These are phyloP conservation scores for Microdochium bolleyi DNA, from an alignment of 2,329 filamentous ascomycete species.

Conservation along the genomic window DNA sequence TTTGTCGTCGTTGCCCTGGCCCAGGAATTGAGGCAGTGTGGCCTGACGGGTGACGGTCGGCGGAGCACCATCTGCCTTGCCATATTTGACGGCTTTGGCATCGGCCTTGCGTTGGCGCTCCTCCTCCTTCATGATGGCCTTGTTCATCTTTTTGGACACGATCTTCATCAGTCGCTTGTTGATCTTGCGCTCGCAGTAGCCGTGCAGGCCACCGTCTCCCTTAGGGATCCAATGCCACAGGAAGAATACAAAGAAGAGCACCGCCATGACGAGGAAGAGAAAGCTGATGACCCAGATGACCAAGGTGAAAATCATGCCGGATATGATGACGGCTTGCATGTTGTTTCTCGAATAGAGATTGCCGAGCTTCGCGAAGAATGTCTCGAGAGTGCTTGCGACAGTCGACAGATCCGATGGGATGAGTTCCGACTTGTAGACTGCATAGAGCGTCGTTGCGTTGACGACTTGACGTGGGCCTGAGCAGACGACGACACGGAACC, in stretches of 20 bases:
- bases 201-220: constrained; percentile 69
- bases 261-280: constrained; percentile 64
- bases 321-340: constrained; percentile 74
- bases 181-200: constrained; percentile 88
- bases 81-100: constrained; percentile 37
- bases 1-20: constrained; percentile 38
- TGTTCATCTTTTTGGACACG: constrained; percentile 79
- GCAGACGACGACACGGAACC: constrained; percentile 82
- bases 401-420: constrained; percentile 43
- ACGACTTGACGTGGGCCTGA: constrained; percentile 88
- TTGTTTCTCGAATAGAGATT: constrained; percentile 65
- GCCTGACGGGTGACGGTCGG: constrained; percentile 45
- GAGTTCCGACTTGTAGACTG: constrained; percentile 70
- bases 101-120: constrained; percentile 46
- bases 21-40: constrained; percentile 58
- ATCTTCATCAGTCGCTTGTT: constrained; percentile 79
- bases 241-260: constrained; percentile 78
- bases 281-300: constrained; percentile 82
- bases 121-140: constrained; percentile 75
- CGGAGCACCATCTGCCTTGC: constrained; percentile 49
- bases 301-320: constrained; percentile 87
- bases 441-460: constrained; percentile 82
- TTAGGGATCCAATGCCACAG: constrained; percentile 87
- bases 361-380: constrained; percentile 79
- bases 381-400: constrained; percentile 56